Evolutionary conservation across 345 rosid genomes (phyloP).

Genomic region (Dovyalis caffra): DNA sequence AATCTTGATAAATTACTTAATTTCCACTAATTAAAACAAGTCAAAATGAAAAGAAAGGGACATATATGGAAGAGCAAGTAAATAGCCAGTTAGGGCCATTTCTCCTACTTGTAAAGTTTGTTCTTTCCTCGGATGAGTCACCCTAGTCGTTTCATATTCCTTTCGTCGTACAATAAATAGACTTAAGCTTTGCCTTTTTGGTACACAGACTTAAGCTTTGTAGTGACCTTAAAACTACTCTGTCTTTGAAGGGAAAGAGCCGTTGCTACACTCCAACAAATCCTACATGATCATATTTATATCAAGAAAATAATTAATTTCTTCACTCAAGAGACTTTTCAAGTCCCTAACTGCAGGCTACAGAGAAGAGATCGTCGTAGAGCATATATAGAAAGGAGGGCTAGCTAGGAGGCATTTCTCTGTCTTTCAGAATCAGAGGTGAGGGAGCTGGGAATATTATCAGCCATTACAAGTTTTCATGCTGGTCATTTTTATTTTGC

Average conservation of each 20-base stretch:
- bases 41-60: not conserved
- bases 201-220: not conserved
- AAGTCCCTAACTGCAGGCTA: not conserved
- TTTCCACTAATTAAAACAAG: not conserved
- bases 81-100: conserved; percentile 22
- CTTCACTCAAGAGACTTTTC: not conserved
- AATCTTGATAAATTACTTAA: no score
- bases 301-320: not conserved
- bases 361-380: not conserved
- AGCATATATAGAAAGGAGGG: not conserved
- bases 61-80: conserved; percentile 11
- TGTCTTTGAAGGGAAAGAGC: conserved; percentile 2
- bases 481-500: no score
- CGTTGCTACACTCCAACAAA: conserved; percentile 18
- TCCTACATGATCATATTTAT: not conserved
- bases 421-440: not conserved
- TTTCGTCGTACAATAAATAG: conserved; percentile 30
- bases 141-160: conserved; percentile 16
- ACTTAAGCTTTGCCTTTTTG: not conserved
- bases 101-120: not conserved
- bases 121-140: conserved; percentile 19
- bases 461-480: no score
- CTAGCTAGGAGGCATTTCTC: not conserved
- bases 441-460: not conserved
- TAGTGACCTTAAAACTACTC: conserved; percentile 3